Conservation (phyloP, 495 filamentous ascomycete genomes). For the Aspergillus heteromorphus region DNA sequence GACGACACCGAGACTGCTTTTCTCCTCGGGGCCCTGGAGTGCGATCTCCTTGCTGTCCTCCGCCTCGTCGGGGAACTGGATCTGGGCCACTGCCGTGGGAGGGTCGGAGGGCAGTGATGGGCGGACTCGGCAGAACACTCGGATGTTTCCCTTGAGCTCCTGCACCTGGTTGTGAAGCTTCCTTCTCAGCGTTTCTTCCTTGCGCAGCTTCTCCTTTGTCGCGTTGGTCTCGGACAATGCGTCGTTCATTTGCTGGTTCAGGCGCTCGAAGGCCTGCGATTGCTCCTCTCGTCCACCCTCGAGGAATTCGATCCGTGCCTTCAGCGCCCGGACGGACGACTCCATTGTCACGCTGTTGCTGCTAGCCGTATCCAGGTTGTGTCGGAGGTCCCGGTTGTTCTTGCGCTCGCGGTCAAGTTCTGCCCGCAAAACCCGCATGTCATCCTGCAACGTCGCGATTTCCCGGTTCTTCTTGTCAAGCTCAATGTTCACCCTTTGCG, state of each 20-base stretch:
- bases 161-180: constrained; percentile 97
- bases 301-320: constrained; percentile 76
- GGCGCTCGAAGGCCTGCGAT: constrained; percentile 67
- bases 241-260: constrained; percentile 72
- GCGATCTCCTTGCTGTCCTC: constrained; percentile 82
- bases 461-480: constrained; percentile 59
- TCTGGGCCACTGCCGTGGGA: constrained; percentile 56
- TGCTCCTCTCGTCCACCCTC: constrained; percentile 85
- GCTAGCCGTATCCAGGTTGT: constrained; percentile 59
- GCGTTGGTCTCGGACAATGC: constrained; percentile 62
- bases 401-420: constrained; percentile 61
- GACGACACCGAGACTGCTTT: constrained; percentile 70
- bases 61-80: constrained; percentile 69
- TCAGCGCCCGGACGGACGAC: constrained; percentile 64
- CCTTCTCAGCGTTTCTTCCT: constrained; percentile 83
- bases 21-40: constrained; percentile 76
- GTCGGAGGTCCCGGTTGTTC: constrained; percentile 49
- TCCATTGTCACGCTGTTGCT: constrained; percentile 64
- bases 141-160: constrained; percentile 98
- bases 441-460: constrained; percentile 46
- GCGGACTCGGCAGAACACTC: constrained; percentile 96
- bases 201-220: constrained; percentile 76
- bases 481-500: constrained; percentile 58
- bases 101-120: constrained; percentile 59
- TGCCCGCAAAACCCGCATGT: constrained; percentile 47